A percentile compares a stretch with the other conserved stretches of the same genome.
phyloP scores from a whole-genome alignment of 2,329 filamentous ascomycete genomes.

The Tricladium varicosporioides region DNA sequence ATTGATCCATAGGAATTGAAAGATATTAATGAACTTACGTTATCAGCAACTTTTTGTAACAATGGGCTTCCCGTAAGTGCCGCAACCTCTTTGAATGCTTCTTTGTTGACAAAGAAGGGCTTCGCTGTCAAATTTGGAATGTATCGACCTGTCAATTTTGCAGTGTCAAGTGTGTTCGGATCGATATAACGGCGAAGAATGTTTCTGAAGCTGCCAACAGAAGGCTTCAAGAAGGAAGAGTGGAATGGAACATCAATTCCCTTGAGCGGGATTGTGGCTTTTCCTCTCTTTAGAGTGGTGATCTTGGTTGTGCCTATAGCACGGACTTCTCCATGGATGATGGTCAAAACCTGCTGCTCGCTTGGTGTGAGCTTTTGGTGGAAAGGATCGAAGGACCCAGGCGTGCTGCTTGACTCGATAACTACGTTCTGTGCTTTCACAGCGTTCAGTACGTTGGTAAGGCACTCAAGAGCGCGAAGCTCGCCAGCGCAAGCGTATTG shows the following conservation, averaged over 20 bases:
- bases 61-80: background rate
- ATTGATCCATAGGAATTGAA: too few relatives aligned
- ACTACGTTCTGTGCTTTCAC: constrained; percentile 35
- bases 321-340: background rate
- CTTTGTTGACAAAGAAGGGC: constrained; percentile 32
- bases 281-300: constrained; percentile 52
- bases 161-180: constrained; percentile 25
- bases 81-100: constrained; percentile 20
- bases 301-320: background rate
- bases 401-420: background rate
- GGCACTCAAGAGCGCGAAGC: constrained; percentile 26
- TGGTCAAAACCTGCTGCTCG: background rate
- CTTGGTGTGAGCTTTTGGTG: background rate
- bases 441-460: constrained; percentile 59
- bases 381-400: background rate
- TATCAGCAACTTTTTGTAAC: background rate
- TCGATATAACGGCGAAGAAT: constrained; percentile 25
- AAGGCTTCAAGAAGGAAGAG: constrained; percentile 26
- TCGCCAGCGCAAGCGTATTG: background rate
- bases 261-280: constrained; percentile 32
- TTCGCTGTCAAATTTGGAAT: constrained; percentile 37
- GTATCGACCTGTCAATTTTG: constrained; percentile 33
- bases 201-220: constrained; percentile 24
- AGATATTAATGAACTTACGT: too few relatives aligned
- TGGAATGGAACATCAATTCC: constrained; percentile 37